Conservation (phyloP, 2,329 filamentous ascomycete genomes). For the Pestalotiopsis sp. region DNA sequence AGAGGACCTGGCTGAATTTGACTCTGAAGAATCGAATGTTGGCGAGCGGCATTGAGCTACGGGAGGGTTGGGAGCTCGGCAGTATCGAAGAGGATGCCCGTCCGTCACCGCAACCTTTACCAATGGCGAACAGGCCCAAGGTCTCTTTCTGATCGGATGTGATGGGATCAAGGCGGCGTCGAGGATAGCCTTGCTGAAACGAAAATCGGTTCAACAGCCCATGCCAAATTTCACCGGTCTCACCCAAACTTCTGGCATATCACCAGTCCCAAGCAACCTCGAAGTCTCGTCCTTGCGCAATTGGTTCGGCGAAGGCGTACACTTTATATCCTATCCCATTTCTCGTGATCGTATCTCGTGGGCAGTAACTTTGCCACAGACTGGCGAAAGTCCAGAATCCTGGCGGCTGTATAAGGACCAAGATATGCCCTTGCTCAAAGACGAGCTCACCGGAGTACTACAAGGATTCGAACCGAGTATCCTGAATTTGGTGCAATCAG, state of each 20-base stretch:
- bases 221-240: slow-evolving; percentile 23
- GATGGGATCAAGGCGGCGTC: slow-evolving; percentile 17
- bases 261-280: slow-evolving; percentile 18
- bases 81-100: slow-evolving; percentile 20
- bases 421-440: slow-evolving; percentile 19
- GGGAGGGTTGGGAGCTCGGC: slow-evolving; percentile 27
- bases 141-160: slow-evolving; percentile 26
- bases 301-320: slow-evolving; percentile 27
- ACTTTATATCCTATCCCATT: slow-evolving; percentile 26
- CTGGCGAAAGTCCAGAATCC: slow-evolving; percentile 23
- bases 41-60: slow-evolving; percentile 20
- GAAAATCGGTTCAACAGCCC: not conserved
- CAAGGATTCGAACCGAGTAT: slow-evolving; percentile 21
- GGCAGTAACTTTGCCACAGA: slow-evolving; percentile 25
- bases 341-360: slow-evolving; percentile 22
- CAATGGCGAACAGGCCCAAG: slow-evolving; percentile 19
- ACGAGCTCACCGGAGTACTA: slow-evolving; percentile 19
- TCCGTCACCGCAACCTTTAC: slow-evolving; percentile 25
- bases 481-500: slow-evolving; percentile 19
- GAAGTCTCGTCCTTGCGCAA: slow-evolving; percentile 20
- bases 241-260: slow-evolving; percentile 25
- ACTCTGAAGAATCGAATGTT: slow-evolving; percentile 15
- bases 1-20: slow-evolving; percentile 22
- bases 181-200: not conserved
- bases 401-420: slow-evolving; percentile 24